Evolutionary conservation across 2,329 filamentous ascomycete species (phyloP), one percentile per base, ranked within the genome.

Genomic region (Trichoderma sp.): DNA sequence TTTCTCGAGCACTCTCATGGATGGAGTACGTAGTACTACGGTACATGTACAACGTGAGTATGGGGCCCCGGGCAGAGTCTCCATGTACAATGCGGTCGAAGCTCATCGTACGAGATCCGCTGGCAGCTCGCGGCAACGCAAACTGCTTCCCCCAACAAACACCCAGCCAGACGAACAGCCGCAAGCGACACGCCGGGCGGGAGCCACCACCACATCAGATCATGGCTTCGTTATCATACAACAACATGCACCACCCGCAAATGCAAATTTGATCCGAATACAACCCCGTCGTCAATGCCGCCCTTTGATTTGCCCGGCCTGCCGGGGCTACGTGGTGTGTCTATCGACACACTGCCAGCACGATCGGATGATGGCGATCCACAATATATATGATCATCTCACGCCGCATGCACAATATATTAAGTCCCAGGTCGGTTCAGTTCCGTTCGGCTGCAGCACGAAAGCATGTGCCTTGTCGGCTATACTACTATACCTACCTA

Each of bases 281-380:
- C 61, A 34, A 63, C 61, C 61, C 60, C 61, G 52, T 48, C 61
- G 52, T 41, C 30, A 43, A 63, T 26, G 28, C 52, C 24, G 51
- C 41, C 61, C 6, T 44, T 14, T 63, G 61, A 56, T 63, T 57
- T 56, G 52, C 61, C 51, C 51, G 48, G 28, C 51, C 43, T 30
- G 39, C 61, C 51, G 51, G 34, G 34, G 24, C 51, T 34, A 52
- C 17, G 28, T 21, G n/a, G 28, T 21, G n/a, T 62, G 48, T 62
- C 26, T 62, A 54, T 62, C 59, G 59, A 52, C 61, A 63, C 52
- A 48, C 52, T 39, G 43, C 28, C 43, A 56, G 60, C 51, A 55
- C 60, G 60, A 63, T 63, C 61, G 61, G 61, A 63, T 63, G 61
- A 63, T 63, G 14, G 61, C 51, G 61, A 63, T 63, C 61, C 61